Base-by-base conservation (phyloP, 768 basidiomycete species). In the Amanita rubescens region DNA sequence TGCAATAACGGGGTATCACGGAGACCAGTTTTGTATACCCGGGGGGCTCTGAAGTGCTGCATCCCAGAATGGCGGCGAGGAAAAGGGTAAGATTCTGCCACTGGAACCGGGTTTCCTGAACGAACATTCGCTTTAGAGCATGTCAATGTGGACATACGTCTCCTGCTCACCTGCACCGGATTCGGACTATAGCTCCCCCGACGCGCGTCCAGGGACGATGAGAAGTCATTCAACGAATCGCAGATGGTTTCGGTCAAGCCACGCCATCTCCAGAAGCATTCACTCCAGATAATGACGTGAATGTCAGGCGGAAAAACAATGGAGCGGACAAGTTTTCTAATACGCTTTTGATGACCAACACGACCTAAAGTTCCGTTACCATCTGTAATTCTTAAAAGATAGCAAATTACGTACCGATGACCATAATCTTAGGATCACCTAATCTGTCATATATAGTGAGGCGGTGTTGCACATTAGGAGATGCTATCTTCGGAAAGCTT, bases 41-140 rank as follows among this genome's bases (percentile, higher is more conserved):
- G 30, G 77, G 73, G 41, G 73, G 69, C 14, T 85, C 80, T 37
- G 73, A 69, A 17, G 81, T 69, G 56, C 85, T 85, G 5, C 79
- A 71, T 4, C 86, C 85, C 34, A 84, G 82, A n/a, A 84, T 75
- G 0, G 87, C 79, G 3, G 88, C 81, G 35, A 94, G 71, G 67
- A 87, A 90, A 20, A 91, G 69, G 0, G 87, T 84, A 11, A 91
- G 70, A 62, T 94, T 91, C 60, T 89, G 85, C 92, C 93, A 96
- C 59, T 91, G 87, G 34, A 75, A 78, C 38, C 83, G 78, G 58
- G 81, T 76, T 17, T 90, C 88, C 88, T 91, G 57, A 4, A 8
- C 24, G 32, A 35, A 34, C 20, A 53, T 42, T 30, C 22, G 33
- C 46, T 12, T 12, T 20, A 25, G 12, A 45, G 24, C 32, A 15